These are phyloP conservation scores for Hypoxylon lienhwacheense DNA, from an alignment of 495 filamentous ascomycete species.

Conservation along the genomic window DNA sequence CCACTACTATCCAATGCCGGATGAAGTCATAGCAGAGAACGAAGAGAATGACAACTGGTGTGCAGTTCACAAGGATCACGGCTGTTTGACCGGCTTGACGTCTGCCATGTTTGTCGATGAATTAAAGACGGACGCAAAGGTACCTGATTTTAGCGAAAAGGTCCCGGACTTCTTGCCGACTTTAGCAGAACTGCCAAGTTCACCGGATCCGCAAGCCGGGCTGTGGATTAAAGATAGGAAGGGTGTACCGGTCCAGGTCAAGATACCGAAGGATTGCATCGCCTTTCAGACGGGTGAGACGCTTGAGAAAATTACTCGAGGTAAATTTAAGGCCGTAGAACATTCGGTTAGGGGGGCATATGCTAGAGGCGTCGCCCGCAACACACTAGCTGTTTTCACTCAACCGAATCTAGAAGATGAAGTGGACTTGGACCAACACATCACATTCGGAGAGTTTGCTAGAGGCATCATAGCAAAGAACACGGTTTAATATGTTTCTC, in stretches of 20 bases:
- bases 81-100: constrained; percentile 91
- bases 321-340: constrained; percentile 89
- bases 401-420: constrained; percentile 91
- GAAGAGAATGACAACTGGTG: constrained; percentile 90
- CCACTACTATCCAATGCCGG: constrained; percentile 82
- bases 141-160: constrained; percentile 39
- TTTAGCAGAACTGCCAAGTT: constrained; percentile 67
- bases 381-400: constrained; percentile 96
- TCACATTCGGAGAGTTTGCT: constrained; percentile 86
- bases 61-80: constrained; percentile 89
- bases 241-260: constrained; percentile 77
- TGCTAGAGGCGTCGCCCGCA: constrained; percentile 68
- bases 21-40: constrained; percentile 25
- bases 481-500: constrained; percentile 61
- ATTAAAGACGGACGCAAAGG: constrained; percentile 48
- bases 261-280: constrained; percentile 85
- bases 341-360: constrained; percentile 83
- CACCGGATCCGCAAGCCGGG: constrained; percentile 81
- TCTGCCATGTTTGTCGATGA: constrained; percentile 97
- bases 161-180: constrained; percentile 44
- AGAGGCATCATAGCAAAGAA: constrained; percentile 80
- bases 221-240: constrained; percentile 89
- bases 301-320: constrained; percentile 82
- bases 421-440: constrained; percentile 70
- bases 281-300: constrained; percentile 97